phyloP scores from a whole-genome alignment of 2,329 filamentous ascomycete genomes.

The Scedosporium boydii region DNA sequence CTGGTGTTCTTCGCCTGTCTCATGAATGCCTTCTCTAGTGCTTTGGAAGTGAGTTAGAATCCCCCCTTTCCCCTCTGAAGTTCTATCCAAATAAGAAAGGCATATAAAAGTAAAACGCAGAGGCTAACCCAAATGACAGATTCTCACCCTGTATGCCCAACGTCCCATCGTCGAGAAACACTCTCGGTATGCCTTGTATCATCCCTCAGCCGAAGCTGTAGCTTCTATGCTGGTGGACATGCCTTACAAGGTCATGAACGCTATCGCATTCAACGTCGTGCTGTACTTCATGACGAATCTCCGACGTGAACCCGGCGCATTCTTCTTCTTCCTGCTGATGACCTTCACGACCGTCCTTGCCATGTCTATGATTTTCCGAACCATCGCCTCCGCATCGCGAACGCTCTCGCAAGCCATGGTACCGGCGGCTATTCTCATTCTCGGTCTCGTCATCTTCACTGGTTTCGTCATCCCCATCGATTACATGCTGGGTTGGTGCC shows the following conservation, averaged over 20 bases:
- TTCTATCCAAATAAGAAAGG: neutral
- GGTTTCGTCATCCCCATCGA: conserved; percentile 56
- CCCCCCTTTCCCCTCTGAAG: neutral
- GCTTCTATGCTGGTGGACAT: conserved; percentile 80
- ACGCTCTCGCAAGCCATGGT: conserved; percentile 58
- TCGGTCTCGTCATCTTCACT: conserved; percentile 60
- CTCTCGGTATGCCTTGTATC: conserved; percentile 75
- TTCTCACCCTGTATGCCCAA: conserved; percentile 78
- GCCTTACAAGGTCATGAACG: conserved; percentile 71
- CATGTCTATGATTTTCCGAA: conserved; percentile 83
- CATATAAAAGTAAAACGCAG: too few relatives aligned
- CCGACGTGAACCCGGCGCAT: conserved; percentile 60
- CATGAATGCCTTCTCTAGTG: conserved; percentile 74
- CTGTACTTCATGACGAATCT: conserved; percentile 86
- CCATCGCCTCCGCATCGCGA: conserved; percentile 66
- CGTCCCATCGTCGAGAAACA: conserved; percentile 91
- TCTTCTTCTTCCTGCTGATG: conserved; percentile 80
- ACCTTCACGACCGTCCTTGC: conserved; percentile 62
- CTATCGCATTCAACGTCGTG: conserved; percentile 66
- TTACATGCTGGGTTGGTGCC: conserved; percentile 72
- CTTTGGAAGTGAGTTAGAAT: conserved; percentile 43
- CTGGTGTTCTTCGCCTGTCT: conserved; percentile 82
- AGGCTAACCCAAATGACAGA: conserved; percentile 28
- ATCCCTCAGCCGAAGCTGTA: conserved; percentile 80
- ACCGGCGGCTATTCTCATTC: conserved; percentile 50